Percentiles rank a stretch among this genome's conserved stretches.
phyloP scores from a whole-genome alignment of 192 early-diverging fungal genomes.

The Umbelopsis sp. region DNA sequence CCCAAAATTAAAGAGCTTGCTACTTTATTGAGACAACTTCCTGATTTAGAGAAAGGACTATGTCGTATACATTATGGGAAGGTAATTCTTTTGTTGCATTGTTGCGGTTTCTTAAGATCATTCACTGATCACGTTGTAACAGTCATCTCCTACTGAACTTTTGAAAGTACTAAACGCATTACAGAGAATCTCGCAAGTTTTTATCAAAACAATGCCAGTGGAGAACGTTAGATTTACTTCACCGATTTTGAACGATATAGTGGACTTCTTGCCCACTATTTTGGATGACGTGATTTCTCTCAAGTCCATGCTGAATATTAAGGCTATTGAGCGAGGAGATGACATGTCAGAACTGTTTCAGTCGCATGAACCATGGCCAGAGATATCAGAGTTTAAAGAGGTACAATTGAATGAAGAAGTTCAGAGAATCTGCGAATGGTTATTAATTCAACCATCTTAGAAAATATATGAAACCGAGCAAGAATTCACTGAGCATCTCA shows the following conservation, averaged over 20 bases:
- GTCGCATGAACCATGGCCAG: conserved; percentile 52
- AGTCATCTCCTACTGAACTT: conserved; percentile 67
- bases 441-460: conserved; percentile 27
- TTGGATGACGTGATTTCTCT: conserved; percentile 40
- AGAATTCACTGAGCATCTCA: conserved; percentile 56
- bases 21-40: conserved; percentile 48
- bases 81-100: conserved; percentile 26
- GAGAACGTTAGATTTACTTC: conserved; percentile 29
- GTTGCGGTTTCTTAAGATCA: not conserved
- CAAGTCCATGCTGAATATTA: conserved; percentile 45
- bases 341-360: conserved; percentile 63
- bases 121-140: not conserved
- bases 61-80: conserved; percentile 69
- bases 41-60: conserved; percentile 69
- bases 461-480: conserved; percentile 57
- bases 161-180: conserved; percentile 52
- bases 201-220: conserved; percentile 11
- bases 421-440: not conserved
- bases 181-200: conserved; percentile 36
- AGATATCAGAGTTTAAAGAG: conserved; percentile 47
- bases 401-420: not conserved
- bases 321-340: conserved; percentile 46
- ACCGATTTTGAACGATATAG: conserved; percentile 34
- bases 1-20: conserved; percentile 40
- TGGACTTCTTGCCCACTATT: conserved; percentile 46